Evolutionary conservation across 2,329 filamentous ascomycete species (phyloP).

Genomic region (Sordariomycetes sp.): DNA sequence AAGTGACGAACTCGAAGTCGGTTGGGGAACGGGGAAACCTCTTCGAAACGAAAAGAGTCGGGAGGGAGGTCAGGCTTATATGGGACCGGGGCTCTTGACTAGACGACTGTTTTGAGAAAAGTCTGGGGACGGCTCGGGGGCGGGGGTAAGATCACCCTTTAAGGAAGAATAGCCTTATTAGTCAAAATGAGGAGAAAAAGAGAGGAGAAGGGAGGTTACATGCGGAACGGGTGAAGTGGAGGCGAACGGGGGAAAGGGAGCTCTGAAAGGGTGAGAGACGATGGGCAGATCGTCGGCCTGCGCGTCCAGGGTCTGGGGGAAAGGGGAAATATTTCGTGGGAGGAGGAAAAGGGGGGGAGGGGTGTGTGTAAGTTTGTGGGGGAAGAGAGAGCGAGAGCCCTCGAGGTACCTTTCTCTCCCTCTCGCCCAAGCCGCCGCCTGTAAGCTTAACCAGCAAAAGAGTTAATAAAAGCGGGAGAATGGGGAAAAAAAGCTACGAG

Average conservation of each 20-base stretch:
- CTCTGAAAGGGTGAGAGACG: neutral
- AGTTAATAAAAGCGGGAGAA: neutral
- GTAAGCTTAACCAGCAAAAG: neutral
- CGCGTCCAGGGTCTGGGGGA: neutral
- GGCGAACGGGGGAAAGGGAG: constrained; percentile 13
- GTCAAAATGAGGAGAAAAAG: neutral
- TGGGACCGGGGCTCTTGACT: neutral
- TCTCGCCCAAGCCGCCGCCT: no score
- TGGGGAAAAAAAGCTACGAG: neutral
- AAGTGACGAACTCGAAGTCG: neutral
- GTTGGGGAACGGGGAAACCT: neutral
- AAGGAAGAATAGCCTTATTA: neutral
- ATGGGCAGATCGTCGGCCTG: neutral
- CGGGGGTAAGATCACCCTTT: neutral
- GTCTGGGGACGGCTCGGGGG: neutral
- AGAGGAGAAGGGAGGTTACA: neutral
- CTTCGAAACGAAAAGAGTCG: neutral
- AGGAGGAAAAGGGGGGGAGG: neutral
- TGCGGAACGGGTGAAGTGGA: neutral
- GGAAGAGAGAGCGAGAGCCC: neutral
- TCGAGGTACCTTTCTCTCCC: neutral
- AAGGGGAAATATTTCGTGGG: neutral
- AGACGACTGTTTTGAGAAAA: neutral
- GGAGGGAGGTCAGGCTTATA: neutral
- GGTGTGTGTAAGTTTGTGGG: neutral